Conservation (phyloP, 1,284 basidiomycete genomes). For the Boletellus deceptivus region DNA sequence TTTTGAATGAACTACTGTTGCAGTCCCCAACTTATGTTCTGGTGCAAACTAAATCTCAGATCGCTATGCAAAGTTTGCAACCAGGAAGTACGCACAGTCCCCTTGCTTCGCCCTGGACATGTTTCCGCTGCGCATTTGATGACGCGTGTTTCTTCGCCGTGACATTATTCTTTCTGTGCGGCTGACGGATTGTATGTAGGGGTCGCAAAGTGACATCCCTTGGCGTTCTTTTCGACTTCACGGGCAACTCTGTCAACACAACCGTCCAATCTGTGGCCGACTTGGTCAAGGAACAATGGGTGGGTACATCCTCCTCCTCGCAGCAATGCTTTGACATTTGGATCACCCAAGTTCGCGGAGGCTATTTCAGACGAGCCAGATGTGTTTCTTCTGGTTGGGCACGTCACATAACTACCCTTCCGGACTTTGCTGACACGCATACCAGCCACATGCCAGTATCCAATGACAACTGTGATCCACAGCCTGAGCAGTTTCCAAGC, state of each 20-base stretch:
- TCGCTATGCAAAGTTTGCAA: conserved; percentile 74
- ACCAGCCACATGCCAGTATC: conserved; percentile 69
- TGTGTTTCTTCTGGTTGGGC: conserved; percentile 74
- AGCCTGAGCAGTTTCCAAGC: not conserved
- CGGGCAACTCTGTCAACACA: conserved; percentile 61
- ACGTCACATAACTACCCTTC: conserved; percentile 18
- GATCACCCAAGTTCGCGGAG: conserved; percentile 57
- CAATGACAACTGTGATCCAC: conserved; percentile 54
- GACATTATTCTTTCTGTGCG: not conserved
- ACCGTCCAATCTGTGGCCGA: conserved; percentile 71
- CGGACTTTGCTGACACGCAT: not conserved
- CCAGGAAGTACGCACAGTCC: conserved; percentile 53
- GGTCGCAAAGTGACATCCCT: conserved; percentile 75
- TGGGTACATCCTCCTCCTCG: conserved; percentile 24
- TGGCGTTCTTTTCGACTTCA: conserved; percentile 79
- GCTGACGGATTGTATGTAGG: conserved; percentile 32
- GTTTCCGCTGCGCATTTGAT: not conserved
- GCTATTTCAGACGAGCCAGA: conserved; percentile 81
- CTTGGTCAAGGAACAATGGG: conserved; percentile 78
- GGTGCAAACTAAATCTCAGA: conserved; percentile 33
- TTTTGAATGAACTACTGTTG: not conserved
- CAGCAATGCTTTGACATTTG: not conserved
- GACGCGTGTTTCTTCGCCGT: not conserved
- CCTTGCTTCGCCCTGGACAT: not conserved
- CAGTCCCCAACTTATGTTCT: not conserved